These are phyloP conservation scores for Fraxinus angustifolia DNA, from an alignment of 305 asterid genomes.

Conservation along the genomic window DNA sequence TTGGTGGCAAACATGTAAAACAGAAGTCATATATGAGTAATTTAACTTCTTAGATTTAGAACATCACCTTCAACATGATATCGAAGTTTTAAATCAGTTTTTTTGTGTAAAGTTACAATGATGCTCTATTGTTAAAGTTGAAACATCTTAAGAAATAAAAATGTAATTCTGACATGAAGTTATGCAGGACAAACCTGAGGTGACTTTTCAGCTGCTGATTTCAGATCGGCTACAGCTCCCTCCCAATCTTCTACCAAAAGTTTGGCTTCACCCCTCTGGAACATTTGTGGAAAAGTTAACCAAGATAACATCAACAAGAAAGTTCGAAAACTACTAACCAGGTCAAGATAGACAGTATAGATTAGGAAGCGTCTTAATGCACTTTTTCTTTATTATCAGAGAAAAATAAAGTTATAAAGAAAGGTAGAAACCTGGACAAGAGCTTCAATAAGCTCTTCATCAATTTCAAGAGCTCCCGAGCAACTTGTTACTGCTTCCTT, in stretches of 20 bases:
- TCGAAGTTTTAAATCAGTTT: conserved; percentile 7
- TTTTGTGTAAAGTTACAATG: neutral
- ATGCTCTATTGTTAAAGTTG: neutral
- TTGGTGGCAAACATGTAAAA: neutral
- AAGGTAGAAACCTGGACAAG: conserved; percentile 63
- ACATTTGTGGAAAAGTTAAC: conserved; percentile 15
- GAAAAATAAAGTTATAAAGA: conserved; percentile 14
- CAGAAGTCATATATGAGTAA: neutral
- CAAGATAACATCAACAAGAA: conserved; percentile 6
- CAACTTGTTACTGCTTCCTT: conserved; percentile 77
- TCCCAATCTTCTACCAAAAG: conserved; percentile 91
- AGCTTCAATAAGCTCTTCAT: conserved; percentile 78
- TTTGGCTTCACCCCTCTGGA: conserved; percentile 92
- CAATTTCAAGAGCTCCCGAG: conserved; percentile 72
- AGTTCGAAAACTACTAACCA: conserved; percentile 3
- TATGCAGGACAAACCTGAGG: conserved; percentile 61
- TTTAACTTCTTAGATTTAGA: neutral
- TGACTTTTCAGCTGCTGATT: conserved; percentile 80
- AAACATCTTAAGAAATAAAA: neutral
- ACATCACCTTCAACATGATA: neutral
- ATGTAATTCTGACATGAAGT: neutral
- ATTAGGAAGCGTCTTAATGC: neutral
- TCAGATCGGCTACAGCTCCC: conserved; percentile 87
- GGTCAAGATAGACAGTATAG: neutral
- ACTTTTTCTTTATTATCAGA: conserved; percentile 10